A percentile compares a stretch with the other conserved stretches of the same genome.
phyloP scores from a whole-genome alignment of 1,284 basidiomycete genomes.

The Cutaneotrichosporon sp. region DNA sequence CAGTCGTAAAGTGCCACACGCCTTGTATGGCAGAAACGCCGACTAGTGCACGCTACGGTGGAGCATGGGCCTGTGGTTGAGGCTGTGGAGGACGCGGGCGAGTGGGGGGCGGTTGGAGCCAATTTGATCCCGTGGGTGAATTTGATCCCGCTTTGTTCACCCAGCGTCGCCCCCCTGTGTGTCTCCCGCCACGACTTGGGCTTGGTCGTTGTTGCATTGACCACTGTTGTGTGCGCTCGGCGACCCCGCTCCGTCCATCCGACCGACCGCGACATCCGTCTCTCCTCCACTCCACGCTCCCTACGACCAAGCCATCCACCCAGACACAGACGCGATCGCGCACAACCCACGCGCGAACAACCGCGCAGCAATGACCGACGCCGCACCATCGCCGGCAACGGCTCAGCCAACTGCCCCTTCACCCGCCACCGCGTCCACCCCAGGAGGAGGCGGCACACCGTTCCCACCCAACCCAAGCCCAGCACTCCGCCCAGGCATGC shows the following conservation, averaged over 20 bases:
- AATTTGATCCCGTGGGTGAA: no score
- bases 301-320: background rate
- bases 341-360: background rate
- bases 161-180: no score
- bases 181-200: no score
- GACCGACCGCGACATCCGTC: background rate
- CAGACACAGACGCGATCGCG: background rate
- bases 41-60: no score
- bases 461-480: background rate
- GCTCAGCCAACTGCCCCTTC: constrained; percentile 10
- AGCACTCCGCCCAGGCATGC: constrained; percentile 5
- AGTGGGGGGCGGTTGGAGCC: no score
- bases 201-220: no score
- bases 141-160: no score
- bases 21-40: no score
- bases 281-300: background rate
- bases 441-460: background rate
- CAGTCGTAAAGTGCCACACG: no score
- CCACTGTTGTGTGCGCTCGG: no score
- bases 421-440: constrained; percentile 1
- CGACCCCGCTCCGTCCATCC: background rate
- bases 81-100: no score
- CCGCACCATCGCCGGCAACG: constrained; percentile 15
- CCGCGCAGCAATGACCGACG: constrained; percentile 13
- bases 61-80: no score